Base-by-base conservation (phyloP, 1,284 basidiomycete species). In the Calocybe gambosa region DNA sequence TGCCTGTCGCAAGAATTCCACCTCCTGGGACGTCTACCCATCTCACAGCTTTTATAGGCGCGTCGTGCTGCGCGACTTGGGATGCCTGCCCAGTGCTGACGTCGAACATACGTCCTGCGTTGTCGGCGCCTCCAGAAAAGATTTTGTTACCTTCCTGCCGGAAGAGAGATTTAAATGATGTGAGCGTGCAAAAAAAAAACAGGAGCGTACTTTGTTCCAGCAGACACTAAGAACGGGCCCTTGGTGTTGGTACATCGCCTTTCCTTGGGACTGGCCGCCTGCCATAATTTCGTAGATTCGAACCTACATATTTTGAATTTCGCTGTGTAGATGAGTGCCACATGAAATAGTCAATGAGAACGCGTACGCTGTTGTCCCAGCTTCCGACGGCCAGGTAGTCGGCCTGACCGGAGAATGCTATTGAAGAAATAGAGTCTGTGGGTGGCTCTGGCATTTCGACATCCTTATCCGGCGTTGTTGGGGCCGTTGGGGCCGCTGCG, bases 111-210 rank as follows among this genome's bases (percentile, higher is more conserved):
- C 85, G 75, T 4, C 76, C 89, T 7, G 83, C 82, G 62, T 91
- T 91, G 69, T 95, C 92, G 29, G 85, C 86, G 33, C 89, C 90
- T n/a, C 82, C 84, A 15, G 89, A 91, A 57, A 93, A 78, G 26
- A 93, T 70, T 62, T 89, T 89, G 57, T 31, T 31, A 8, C 89
- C 89, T 52, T 91, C 88, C 84, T 84, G 12, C 29, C 74, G 19
- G 25, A 28, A 20, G 16, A 46, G 10, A 21, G 20, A 31, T 31
- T 42, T 45, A 31, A 42, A 46, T 39, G 43, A 31, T 37, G 39
- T 37, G 34, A 33, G 31, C 37, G 43, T 26, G 29, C n/a, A 19
- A 5, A 37, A 26, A 31, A 6, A 21, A 18, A 38, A 29, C 18
- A 31, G 38, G 1, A 35, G 57, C 67, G 39, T 51, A 78, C 80